phyloP scores from a whole-genome alignment of 2,329 filamentous ascomycete genomes.

The Botrytis fabae region DNA sequence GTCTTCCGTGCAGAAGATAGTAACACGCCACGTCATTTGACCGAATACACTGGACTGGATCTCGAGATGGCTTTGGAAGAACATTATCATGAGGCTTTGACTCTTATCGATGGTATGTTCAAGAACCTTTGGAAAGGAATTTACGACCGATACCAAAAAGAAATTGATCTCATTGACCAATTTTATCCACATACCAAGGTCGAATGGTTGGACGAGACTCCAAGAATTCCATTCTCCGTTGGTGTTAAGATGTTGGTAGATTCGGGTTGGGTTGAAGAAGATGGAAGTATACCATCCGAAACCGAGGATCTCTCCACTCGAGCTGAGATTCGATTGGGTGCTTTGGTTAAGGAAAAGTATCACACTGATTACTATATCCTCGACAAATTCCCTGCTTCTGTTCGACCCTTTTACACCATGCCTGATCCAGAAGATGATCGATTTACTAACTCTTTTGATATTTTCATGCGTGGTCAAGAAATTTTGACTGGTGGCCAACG shows the following conservation, averaged over 20 bases:
- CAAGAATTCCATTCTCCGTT: slow-evolving; percentile 76
- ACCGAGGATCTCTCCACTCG: slow-evolving; percentile 81
- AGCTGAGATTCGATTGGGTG: slow-evolving; percentile 82
- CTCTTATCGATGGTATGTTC: slow-evolving; percentile 75
- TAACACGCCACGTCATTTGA: slow-evolving; percentile 91
- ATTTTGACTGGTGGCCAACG: slow-evolving; percentile 91
- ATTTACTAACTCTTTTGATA: slow-evolving; percentile 90
- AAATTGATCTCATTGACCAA: slow-evolving; percentile 76
- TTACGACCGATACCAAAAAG: slow-evolving; percentile 66
- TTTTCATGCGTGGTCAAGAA: slow-evolving; percentile 90
- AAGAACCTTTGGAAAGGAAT: slow-evolving; percentile 76
- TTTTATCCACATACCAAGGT: slow-evolving; percentile 87
- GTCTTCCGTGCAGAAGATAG: slow-evolving; percentile 95
- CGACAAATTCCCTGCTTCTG: slow-evolving; percentile 85
- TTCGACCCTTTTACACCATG: slow-evolving; percentile 90
- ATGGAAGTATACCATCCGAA: slow-evolving; percentile 68
- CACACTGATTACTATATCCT: slow-evolving; percentile 90
- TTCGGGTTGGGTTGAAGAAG: slow-evolving; percentile 73
- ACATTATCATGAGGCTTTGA: slow-evolving; percentile 85
- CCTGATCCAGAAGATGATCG: slow-evolving; percentile 70
- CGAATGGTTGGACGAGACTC: slow-evolving; percentile 83
- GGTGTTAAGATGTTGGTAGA: slow-evolving; percentile 79
- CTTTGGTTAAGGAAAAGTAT: slow-evolving; percentile 83
- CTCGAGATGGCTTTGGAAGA: slow-evolving; percentile 88
- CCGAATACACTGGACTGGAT: slow-evolving; percentile 91